These are phyloP conservation scores for Zalerion maritima DNA, from an alignment of 495 filamentous ascomycete species.

Conservation along the genomic window DNA sequence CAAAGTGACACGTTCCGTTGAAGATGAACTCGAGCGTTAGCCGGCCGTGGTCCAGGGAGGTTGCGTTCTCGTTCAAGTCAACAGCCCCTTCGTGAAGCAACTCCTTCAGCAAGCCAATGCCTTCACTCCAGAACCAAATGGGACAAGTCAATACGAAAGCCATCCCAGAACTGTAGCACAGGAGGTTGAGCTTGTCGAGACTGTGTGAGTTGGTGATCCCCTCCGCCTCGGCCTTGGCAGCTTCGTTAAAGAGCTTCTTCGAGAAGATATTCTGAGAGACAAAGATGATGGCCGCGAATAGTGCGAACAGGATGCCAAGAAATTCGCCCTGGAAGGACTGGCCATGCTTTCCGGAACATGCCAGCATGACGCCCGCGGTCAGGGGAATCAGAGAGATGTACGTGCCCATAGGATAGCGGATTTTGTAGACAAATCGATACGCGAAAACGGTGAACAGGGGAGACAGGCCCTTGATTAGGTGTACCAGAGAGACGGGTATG, in stretches of 20 bases:
- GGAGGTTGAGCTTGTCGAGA: conserved; percentile 89
- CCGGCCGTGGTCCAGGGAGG: conserved; percentile 63
- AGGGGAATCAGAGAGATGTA: conserved; percentile 89
- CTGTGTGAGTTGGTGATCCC: conserved; percentile 48
- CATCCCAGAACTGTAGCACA: conserved; percentile 88
- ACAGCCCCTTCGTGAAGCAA: conserved; percentile 55
- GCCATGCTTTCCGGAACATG: conserved; percentile 72
- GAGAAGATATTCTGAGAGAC: conserved; percentile 99
- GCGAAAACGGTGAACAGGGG: conserved; percentile 91
- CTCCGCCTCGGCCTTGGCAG: conserved; percentile 63
- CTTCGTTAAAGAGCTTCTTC: conserved; percentile 97
- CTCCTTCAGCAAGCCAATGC: conserved; percentile 56
- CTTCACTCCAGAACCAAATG: conserved; percentile 87
- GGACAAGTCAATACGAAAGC: conserved; percentile 85
- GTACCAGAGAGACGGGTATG: conserved; percentile 91
- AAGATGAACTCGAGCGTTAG: conserved; percentile 80
- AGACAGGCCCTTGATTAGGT: conserved; percentile 98
- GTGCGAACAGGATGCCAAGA: conserved; percentile 73
- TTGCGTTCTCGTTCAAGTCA: conserved; percentile 41
- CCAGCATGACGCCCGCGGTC: conserved; percentile 84
- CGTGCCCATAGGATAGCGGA: conserved; percentile 74
- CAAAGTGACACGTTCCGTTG: conserved; percentile 95
- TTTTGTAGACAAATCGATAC: conserved; percentile 75
- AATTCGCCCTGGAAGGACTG: conserved; percentile 68
- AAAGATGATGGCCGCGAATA: conserved; percentile 80